Percentiles rank a stretch among this genome's conserved stretches.
These are phyloP conservation scores for Coniochaeta pulveracea DNA, from an alignment of 2,329 filamentous ascomycete species.

Conservation along the genomic window DNA sequence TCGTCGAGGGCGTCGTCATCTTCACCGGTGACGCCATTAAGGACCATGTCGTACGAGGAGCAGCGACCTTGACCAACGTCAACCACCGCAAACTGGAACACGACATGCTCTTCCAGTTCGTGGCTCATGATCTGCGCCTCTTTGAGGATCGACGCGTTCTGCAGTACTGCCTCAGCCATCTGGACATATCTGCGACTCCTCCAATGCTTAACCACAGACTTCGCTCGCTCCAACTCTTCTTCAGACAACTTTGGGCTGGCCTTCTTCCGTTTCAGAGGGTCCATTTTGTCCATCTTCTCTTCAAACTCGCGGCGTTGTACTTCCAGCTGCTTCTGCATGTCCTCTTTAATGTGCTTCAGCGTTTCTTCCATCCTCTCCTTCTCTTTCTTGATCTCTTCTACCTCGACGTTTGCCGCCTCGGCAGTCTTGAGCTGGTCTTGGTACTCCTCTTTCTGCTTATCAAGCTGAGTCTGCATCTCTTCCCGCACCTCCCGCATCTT, in stretches of 20 bases:
- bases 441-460: slow-evolving; percentile 75
- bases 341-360: slow-evolving; percentile 65
- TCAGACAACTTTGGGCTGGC: slow-evolving; percentile 56
- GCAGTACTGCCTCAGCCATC: slow-evolving; percentile 86
- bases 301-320: slow-evolving; percentile 78
- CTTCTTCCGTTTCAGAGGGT: slow-evolving; percentile 49
- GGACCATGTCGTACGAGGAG: slow-evolving; percentile 92
- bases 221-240: slow-evolving; percentile 60
- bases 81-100: slow-evolving; percentile 90
- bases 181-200: slow-evolving; percentile 75
- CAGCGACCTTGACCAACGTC: slow-evolving; percentile 80
- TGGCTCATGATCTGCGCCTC: slow-evolving; percentile 98
- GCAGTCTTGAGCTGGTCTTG: slow-evolving; percentile 65
- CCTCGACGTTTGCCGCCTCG: slow-evolving; percentile 63
- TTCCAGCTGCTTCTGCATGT: slow-evolving; percentile 80
- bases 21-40: slow-evolving; percentile 81
- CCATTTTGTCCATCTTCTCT: slow-evolving; percentile 68
- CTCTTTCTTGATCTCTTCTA: slow-evolving; percentile 74
- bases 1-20: slow-evolving; percentile 75
- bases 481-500: slow-evolving; percentile 64
- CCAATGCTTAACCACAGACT: slow-evolving; percentile 62
- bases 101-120: slow-evolving; percentile 82
- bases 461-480: slow-evolving; percentile 72
- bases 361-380: slow-evolving; percentile 78
- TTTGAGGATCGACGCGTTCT: slow-evolving; percentile 79